Base-by-base conservation (phyloP, 805 yeast genomes). In the Hyphopichia homilentoma region DNA sequence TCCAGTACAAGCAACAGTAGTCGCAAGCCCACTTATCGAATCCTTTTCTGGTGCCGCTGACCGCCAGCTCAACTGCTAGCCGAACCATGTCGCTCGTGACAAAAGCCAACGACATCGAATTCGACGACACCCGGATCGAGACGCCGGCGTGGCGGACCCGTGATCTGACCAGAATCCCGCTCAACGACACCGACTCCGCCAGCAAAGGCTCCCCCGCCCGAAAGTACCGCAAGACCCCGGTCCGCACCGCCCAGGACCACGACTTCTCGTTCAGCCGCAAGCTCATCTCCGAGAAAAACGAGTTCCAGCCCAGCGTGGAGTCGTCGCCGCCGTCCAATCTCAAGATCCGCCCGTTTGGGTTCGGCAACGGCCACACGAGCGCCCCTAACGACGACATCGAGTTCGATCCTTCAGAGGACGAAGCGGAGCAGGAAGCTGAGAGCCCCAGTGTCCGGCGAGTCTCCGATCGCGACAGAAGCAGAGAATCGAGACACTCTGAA, bases 91-190 rank as follows among this genome's bases (percentile, higher is more conserved):
- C n/a, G n/a, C n/a, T n/a, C n/a, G n/a, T n/a, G n/a, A n/a, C n/a
- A n/a, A n/a, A n/a, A n/a, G n/a, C n/a, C n/a, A n/a, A n/a, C n/a
- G n/a, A n/a, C n/a, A n/a, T n/a, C n/a, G 64, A 57, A 25, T 56
- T 57, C 38, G 64, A 57, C 38, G 60, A 54, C 16, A 51, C 61
- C 1, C 37, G 37, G n/a, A 29, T 48, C 7, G 63, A 58, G 27
- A 54, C 61, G 11, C 63, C 62, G 2, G 43, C 43, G 18, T 21
- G 27, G 9, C 19, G 35, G 8, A 28, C 33, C 20, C 33, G 29
- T 19, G 38, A 36, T 21, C 27, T 25, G 7, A 22, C 34, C 11
- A 18, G 39, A 34, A 13, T 44, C 40, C 25, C 27, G 44, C 17
- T 32, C 43, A 5, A 34, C 43, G 21, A 41, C 43, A 29, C 49